Percentiles rank a stretch among this genome's conserved stretches.
These are phyloP conservation scores for Cercis canadensis DNA, from an alignment of 306 rosid genomes.

Conservation along the genomic window DNA sequence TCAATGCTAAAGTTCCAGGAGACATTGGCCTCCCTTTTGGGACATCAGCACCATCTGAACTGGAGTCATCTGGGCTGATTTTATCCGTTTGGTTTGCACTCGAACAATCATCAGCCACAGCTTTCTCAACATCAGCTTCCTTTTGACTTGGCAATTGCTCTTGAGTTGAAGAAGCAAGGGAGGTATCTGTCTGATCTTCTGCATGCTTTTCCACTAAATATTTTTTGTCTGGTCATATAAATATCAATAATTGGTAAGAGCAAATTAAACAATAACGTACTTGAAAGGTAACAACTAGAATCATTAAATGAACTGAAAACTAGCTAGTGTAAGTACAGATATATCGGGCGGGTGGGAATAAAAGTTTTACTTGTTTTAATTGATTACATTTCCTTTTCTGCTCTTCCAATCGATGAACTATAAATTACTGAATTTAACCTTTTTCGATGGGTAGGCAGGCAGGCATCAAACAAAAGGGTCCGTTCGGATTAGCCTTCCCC, in stretches of 20 bases:
- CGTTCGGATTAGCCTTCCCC: no score
- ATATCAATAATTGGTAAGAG: conserved; percentile 26
- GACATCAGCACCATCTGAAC: conserved; percentile 76
- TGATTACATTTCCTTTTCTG: conserved; percentile 24
- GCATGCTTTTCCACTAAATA: conserved; percentile 56
- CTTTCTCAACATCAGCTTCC: conserved; percentile 67
- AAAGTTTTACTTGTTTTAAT: conserved; percentile 1
- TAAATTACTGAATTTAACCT: no score
- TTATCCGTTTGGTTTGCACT: conserved; percentile 77
- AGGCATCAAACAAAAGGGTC: no score
- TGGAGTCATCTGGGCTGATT: conserved; percentile 67
- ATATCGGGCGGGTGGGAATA: no score
- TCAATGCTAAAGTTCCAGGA: conserved; percentile 97
- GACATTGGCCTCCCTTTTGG: conserved; percentile 86
- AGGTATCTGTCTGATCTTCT: conserved; percentile 69
- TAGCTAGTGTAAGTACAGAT: no score
- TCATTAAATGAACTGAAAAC: conserved; percentile 27
- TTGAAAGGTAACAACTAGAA: conserved; percentile 33
- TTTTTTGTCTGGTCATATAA: conserved; percentile 66
- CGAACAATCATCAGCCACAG: conserved; percentile 69
- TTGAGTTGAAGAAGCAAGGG: conserved; percentile 73
- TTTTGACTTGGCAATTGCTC: conserved; percentile 65
- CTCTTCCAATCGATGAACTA: background rate
- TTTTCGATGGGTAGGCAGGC: no score
- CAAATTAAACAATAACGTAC: conserved; percentile 13